These are phyloP conservation scores for Epichloe gansuensis DNA, from an alignment of 2,329 filamentous ascomycete species.

Conservation along the genomic window DNA sequence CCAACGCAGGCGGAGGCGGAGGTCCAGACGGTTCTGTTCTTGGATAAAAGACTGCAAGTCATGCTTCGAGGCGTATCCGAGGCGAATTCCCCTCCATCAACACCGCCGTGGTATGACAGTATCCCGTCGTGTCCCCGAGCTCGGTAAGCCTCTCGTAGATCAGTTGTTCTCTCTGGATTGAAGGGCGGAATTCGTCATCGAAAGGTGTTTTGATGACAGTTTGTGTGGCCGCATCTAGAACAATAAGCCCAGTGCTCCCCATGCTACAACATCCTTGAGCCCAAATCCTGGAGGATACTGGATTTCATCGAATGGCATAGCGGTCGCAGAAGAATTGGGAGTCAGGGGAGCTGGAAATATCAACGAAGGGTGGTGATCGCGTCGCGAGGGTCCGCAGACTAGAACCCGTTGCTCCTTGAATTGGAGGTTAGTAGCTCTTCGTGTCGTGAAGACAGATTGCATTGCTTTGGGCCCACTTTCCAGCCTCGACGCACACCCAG, in stretches of 20 bases:
- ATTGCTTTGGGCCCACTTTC: too few species aligned
- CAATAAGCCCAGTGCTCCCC: slow-evolving; percentile 3
- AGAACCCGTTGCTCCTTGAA: too few species aligned
- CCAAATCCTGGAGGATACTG: too few species aligned
- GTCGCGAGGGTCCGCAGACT: too few species aligned
- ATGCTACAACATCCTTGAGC: too few species aligned
- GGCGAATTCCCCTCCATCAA: slow-evolving; percentile 2
- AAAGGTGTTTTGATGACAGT: slow-evolving; percentile 5
- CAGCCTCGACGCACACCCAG: too few species aligned
- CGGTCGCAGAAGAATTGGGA: too few species aligned
- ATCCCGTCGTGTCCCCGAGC: neutral
- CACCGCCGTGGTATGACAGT: slow-evolving; percentile 2
- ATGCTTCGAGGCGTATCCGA: slow-evolving; percentile 4
- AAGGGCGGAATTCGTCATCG: neutral
- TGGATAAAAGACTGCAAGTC: slow-evolving; percentile 3
- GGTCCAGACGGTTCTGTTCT: neutral
- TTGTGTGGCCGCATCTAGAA: slow-evolving; percentile 4
- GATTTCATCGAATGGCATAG: too few species aligned
- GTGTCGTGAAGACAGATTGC: too few species aligned
- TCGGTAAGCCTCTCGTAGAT: slow-evolving; percentile 3
- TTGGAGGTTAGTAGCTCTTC: too few species aligned
- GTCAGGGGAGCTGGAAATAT: too few species aligned
- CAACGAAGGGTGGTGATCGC: too few species aligned
- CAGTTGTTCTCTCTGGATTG: slow-evolving; percentile 2
- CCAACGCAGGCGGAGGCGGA: slow-evolving; percentile 1